Base-by-base conservation (phyloP, 2,329 filamentous ascomycete species). In the Macroventuria anomochaeta region DNA sequence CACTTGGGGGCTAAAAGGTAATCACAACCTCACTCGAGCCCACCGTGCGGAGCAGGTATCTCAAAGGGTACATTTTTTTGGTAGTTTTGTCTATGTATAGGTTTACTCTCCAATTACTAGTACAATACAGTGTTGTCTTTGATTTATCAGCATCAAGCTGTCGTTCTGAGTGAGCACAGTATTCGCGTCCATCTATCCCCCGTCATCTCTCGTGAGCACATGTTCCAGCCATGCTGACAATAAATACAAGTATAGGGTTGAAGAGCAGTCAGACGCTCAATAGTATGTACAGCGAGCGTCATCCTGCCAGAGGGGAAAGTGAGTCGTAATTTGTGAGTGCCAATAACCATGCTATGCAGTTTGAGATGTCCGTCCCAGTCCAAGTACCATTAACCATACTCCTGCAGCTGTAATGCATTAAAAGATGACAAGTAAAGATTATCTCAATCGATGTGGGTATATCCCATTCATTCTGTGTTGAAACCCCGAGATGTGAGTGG, bases 221-320 rank as follows among this genome's bases (percentile, higher is more conserved):
- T 61, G 59, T 59, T 46, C 59, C 61, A 61, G 61, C 57, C 59
- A 64, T 53, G 57, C 55, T 49, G 43, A 52, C 39, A 56, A 46
- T 33, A 47, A 52, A 29, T 58, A 54, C 39, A 51, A 49, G 42
- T 40, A 37, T 46, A 58, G 44, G 33, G 46, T 31, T 25, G 53
- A 62, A 57, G 36, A 59, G 46, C 55, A 54, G 33, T 48, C 17
- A 58, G 61, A 65, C 63, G 57, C 63, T 62, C 60, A 59, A 58
- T 54, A 53, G 15, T 63, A 65, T 70, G 41, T 68, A 67, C 65
- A 68, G 59, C 58, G 65, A 68, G 61, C 62, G 65, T 63, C 61
- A 60, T 65, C 67, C 64, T 67, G 53, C 62, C 56, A 61, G 60
- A 65, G 58, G 64, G 41, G 41, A 55, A 49, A 17, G 37, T 42